Conservation (phyloP, 2,329 filamentous ascomycete genomes). For the Colletotrichum echinochloae region DNA sequence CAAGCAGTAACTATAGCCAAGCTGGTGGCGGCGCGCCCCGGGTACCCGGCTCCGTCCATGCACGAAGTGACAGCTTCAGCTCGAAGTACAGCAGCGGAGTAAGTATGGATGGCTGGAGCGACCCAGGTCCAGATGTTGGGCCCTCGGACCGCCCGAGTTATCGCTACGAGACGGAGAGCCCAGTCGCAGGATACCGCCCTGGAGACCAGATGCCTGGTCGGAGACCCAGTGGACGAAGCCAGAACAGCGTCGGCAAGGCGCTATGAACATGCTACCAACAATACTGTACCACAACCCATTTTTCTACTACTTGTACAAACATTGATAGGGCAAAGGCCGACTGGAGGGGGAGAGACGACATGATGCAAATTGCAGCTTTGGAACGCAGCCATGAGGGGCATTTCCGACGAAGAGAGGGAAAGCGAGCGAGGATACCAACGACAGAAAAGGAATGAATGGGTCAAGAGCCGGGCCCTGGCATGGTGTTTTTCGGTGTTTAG, state of each 20-base stretch:
- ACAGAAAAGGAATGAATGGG: conserved; percentile 27
- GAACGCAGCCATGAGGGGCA: background rate
- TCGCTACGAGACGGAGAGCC: conserved; percentile 47
- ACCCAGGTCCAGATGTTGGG: conserved; percentile 67
- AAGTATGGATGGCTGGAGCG: conserved; percentile 62
- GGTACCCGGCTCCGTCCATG: conserved; percentile 49
- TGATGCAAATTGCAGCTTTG: conserved; percentile 12
- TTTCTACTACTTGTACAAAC: conserved; percentile 33
- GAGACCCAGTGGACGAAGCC: conserved; percentile 35
- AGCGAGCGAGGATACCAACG: conserved; percentile 16
- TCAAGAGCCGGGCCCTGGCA: conserved; percentile 4
- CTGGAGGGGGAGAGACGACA: background rate
- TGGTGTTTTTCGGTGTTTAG: conserved; percentile 33
- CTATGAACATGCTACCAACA: conserved; percentile 13
- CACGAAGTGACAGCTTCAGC: conserved; percentile 54
- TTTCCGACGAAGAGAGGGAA: conserved; percentile 23
- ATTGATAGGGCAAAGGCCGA: conserved; percentile 7
- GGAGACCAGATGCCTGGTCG: conserved; percentile 32
- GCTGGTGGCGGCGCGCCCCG: conserved; percentile 38
- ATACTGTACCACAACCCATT: conserved; percentile 15
- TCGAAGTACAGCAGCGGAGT: conserved; percentile 65
- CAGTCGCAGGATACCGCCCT: conserved; percentile 39
- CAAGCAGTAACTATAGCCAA: conserved; percentile 47
- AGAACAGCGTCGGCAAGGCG: conserved; percentile 41
- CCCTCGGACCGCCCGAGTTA: conserved; percentile 42